A percentile compares a stretch with the other conserved stretches of the same genome.
Evolutionary conservation across 139 green algal species (phyloP).

Genomic region (Zygnema cylindricum): DNA sequence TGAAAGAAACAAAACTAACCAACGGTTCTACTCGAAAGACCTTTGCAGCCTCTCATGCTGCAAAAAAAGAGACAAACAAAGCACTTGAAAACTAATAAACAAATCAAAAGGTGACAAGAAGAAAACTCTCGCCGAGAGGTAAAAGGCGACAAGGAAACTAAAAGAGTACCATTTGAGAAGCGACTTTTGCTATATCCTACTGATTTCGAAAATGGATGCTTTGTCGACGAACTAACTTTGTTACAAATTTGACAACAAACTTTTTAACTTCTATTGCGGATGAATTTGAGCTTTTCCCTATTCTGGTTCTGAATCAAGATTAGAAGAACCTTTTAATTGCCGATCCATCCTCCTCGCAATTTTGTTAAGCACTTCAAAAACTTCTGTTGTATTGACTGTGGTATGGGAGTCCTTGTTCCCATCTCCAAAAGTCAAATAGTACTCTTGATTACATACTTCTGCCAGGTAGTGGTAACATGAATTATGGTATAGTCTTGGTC

Average conservation of each 20-base stretch:
- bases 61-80: too few relatives aligned
- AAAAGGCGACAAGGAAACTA: too few relatives aligned
- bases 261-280: not conserved
- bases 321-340: not conserved
- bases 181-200: not conserved
- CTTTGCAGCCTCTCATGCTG: too few relatives aligned
- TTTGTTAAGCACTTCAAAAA: conserved; percentile 4
- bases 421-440: conserved; percentile 11
- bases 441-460: not conserved
- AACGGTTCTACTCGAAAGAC: too few relatives aligned
- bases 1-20: too few relatives aligned
- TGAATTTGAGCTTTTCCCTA: too few relatives aligned
- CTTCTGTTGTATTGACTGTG: not conserved
- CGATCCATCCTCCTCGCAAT: not conserved
- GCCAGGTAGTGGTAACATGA: conserved; percentile 31
- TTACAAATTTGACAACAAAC: not conserved
- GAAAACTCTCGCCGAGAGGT: too few relatives aligned
- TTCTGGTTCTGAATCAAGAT: too few relatives aligned
- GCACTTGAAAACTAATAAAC: too few relatives aligned
- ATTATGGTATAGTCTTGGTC: conserved; percentile 22
- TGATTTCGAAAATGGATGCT: not conserved
- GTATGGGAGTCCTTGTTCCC: conserved; percentile 11
- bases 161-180: not conserved
- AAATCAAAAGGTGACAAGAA: too few relatives aligned
- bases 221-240: not conserved